Evolutionary conservation across 495 filamentous ascomycete species (phyloP).

Genomic region (Cairneyella variabilis): DNA sequence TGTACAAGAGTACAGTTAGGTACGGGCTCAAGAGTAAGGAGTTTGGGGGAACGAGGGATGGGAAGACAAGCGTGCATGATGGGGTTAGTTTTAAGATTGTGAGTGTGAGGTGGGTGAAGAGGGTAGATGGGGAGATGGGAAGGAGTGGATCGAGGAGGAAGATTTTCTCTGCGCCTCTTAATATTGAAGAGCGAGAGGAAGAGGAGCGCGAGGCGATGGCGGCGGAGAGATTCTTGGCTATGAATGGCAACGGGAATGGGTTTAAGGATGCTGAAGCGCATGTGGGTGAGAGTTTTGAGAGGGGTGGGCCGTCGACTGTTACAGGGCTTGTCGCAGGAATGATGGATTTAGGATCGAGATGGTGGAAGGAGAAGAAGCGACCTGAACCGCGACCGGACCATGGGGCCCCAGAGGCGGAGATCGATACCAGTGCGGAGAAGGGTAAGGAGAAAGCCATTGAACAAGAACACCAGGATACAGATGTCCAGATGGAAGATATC

Average conservation of each 20-base stretch:
- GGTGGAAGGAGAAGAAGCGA: too few species aligned
- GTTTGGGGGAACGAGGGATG: conserved; percentile 73
- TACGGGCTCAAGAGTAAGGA: conserved; percentile 77
- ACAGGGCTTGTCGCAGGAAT: too few species aligned
- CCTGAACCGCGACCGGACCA: too few species aligned
- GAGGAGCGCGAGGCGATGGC: conserved; percentile 21
- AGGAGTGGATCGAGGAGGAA: conserved; percentile 13
- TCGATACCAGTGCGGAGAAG: too few species aligned
- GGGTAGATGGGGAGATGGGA: conserved; percentile 41
- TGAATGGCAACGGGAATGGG: conserved; percentile 8
- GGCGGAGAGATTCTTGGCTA: conserved; percentile 1
- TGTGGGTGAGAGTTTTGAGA: conserved; percentile 25
- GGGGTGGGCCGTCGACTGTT: too few species aligned
- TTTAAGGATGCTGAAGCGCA: background rate
- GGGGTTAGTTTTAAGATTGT: conserved; percentile 85
- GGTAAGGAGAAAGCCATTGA: too few species aligned
- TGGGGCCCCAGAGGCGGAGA: too few species aligned
- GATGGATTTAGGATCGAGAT: too few species aligned
- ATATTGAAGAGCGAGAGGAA: conserved; percentile 15
- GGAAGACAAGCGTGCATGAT: conserved; percentile 68
- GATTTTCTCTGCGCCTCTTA: conserved; percentile 5
- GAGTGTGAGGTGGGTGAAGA: conserved; percentile 77
- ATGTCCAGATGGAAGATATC: too few species aligned
- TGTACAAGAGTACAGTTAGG: conserved; percentile 67
- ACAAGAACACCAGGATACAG: too few species aligned